Evolutionary conservation across 768 basidiomycete species (phyloP), one percentile per base, ranked within the genome.

Genomic region (Vararia minispora): DNA sequence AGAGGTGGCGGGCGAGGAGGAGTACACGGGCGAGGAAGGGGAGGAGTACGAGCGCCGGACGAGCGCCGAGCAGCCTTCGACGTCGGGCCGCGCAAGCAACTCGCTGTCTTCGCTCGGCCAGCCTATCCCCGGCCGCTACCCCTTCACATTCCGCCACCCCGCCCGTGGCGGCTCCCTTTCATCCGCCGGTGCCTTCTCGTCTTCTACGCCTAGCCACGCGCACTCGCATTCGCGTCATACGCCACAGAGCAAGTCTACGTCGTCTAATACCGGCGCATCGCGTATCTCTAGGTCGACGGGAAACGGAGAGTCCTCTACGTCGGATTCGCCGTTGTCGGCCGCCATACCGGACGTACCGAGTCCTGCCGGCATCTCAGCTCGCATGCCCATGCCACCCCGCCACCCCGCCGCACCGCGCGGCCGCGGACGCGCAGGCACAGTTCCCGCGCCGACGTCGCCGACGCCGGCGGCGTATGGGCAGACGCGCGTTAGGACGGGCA

Each of bases 91-190:
- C 21, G 47, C 45, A 2, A 42, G 44, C 20, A 48, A 48, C 14
- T 89, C 87, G 6, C 76, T 90, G 77, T 89, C 86, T 3, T 84
- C 80, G 44, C 70, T 90, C 5, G 87, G 87, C 3, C 78, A 81
- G 17, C 86, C 84, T 1, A 66, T 89, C 37, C 57, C 62, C 24
- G 76, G 81, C 17, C 69, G 77, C 0, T 81, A 79, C 51, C 82
- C 80, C 8, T 82, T 83, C 67, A 66, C 72, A 37, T 71, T 73
- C 56, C 74, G 77, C 14, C 67, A 67, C 2, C 71, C 71, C 6
- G 54, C 55, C 1, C 69, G 71, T 6, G 69, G 74, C 0, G 62
- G 58, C 11, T 60, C 56, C 45, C 40, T 54, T 18, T 57, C 58
- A 22, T 55, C 66, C 55, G 22, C 71, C 66, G 58, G 62, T 33